Conservation (phyloP, 2,329 filamentous ascomycete genomes). For the Apiospora saccharicola region DNA sequence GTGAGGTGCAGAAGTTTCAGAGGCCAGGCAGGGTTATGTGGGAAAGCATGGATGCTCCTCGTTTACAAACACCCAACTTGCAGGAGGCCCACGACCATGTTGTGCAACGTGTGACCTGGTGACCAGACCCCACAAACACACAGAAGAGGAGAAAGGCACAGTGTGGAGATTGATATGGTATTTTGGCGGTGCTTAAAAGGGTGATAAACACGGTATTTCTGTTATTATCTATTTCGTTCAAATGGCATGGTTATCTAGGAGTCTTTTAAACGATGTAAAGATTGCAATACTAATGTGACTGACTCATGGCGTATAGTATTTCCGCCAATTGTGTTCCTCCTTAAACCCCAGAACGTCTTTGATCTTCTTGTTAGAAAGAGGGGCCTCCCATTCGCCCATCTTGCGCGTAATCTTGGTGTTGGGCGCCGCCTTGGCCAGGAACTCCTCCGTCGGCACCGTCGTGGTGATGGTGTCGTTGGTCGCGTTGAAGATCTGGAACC, state of each 20-base stretch:
- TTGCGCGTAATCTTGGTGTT: conserved; percentile 59
- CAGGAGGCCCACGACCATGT: background rate
- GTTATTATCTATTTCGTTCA: background rate
- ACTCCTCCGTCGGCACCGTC: conserved; percentile 56
- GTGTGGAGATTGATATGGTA: background rate
- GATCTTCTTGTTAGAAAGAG: conserved; percentile 67
- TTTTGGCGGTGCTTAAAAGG: background rate
- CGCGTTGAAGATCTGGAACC: conserved; percentile 71
- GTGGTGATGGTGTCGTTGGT: conserved; percentile 69
- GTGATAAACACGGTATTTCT: background rate
- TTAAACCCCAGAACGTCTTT: conserved; percentile 64
- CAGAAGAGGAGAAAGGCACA: too few species aligned
- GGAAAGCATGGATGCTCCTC: background rate
- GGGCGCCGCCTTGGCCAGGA: conserved; percentile 58
- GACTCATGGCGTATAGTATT: conserved; percentile 33
- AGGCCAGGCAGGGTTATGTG: background rate
- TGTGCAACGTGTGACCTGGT: background rate
- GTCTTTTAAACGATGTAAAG: background rate
- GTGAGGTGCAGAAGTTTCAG: background rate
- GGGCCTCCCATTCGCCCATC: conserved; percentile 66
- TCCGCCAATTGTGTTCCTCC: conserved; percentile 64
- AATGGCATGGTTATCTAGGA: background rate
- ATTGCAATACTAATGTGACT: conserved; percentile 24
- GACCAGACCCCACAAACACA: too few species aligned
- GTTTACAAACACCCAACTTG: background rate